These are phyloP conservation scores for Neonectria faginata DNA, from an alignment of 2,329 filamentous ascomycete genomes.

Conservation along the genomic window DNA sequence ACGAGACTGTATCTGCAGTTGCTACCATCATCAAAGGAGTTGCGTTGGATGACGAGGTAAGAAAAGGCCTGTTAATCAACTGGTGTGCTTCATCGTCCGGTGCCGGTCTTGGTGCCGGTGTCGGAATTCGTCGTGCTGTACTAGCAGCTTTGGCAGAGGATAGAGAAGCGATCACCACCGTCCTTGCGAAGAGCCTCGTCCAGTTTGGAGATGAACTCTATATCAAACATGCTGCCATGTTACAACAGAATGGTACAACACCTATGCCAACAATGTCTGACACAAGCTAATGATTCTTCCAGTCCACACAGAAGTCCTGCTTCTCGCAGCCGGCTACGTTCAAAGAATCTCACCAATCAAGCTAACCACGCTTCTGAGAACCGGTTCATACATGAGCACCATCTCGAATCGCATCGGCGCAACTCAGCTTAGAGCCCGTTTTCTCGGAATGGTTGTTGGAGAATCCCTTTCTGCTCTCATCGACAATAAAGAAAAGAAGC, in stretches of 20 bases:
- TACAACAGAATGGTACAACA: constrained; percentile 85
- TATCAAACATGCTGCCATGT: constrained; percentile 83
- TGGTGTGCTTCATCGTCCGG: constrained; percentile 76
- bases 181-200: constrained; percentile 76
- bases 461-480: constrained; percentile 74
- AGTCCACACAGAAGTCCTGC: constrained; percentile 84
- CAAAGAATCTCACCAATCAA: constrained; percentile 74
- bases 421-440: constrained; percentile 78
- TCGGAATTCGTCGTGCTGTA: constrained; percentile 75
- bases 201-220: constrained; percentile 89
- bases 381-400: constrained; percentile 77
- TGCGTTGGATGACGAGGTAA: constrained; percentile 58
- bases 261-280: accelerated
- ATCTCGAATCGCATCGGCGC: constrained; percentile 88
- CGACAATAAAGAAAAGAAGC: constrained; percentile 75
- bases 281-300: constrained; percentile 39
- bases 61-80: constrained; percentile 66
- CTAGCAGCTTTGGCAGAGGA: constrained; percentile 67
- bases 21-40: constrained; percentile 67
- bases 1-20: constrained; percentile 64
- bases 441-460: constrained; percentile 89
- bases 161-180: constrained; percentile 61
- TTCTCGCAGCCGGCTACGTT: constrained; percentile 82
- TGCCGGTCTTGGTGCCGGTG: constrained; percentile 71
- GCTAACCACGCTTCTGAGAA: constrained; percentile 76